Conservation (phyloP, 108 stramenopile genomes). For the Cyclotella cryptica region DNA sequence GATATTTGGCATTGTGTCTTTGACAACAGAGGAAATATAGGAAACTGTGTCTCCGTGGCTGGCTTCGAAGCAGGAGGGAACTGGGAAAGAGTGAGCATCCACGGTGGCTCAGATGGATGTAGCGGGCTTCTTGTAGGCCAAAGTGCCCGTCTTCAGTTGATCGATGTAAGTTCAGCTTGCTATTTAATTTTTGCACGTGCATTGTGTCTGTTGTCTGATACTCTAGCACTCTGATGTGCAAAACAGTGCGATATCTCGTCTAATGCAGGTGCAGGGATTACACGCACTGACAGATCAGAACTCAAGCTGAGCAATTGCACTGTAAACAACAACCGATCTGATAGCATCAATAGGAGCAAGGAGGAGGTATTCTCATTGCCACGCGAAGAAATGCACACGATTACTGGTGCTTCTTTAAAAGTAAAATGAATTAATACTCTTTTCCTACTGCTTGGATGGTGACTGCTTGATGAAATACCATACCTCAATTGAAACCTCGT, state of each 20-base stretch:
- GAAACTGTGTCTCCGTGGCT: constrained; percentile 40
- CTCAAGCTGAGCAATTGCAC: constrained; percentile 24
- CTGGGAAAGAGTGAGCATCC: constrained; percentile 43
- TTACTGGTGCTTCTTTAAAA: no score
- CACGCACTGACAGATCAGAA: constrained; percentile 14
- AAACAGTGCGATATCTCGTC: constrained; percentile 18
- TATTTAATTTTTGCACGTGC: background rate
- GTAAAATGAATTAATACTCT: no score
- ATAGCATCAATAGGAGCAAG: background rate
- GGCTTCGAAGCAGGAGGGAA: constrained; percentile 29
- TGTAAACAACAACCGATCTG: constrained; percentile 19
- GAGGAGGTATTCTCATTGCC: background rate
- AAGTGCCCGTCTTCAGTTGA: constrained; percentile 30
- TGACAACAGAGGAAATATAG: constrained; percentile 70
- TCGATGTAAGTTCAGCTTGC: constrained; percentile 36
- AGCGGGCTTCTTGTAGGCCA: constrained; percentile 37
- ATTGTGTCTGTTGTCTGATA: background rate
- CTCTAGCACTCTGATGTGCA: background rate
- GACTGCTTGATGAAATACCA: no score
- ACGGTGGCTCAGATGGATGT: constrained; percentile 23
- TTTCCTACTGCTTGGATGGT: no score
- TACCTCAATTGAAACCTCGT: no score
- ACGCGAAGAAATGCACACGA: no score
- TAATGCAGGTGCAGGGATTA: constrained; percentile 25
- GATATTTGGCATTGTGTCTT: constrained; percentile 71